Evolutionary conservation across 2,329 filamentous ascomycete species (phyloP).

Genomic region (Camillea tinctor): DNA sequence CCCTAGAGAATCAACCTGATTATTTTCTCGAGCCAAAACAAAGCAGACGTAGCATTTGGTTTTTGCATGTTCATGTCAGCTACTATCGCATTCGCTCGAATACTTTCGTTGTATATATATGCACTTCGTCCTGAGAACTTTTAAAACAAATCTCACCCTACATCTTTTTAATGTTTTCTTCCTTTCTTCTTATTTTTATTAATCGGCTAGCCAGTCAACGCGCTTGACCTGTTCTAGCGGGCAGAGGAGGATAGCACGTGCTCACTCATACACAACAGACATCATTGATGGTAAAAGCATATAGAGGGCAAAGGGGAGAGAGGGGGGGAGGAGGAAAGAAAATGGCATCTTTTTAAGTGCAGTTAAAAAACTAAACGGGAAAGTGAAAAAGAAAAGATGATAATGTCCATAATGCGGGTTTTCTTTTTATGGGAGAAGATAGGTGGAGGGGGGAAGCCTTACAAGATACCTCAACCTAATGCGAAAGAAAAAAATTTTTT

Average conservation of each 20-base stretch:
- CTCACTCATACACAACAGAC: background rate
- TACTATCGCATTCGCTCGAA: background rate
- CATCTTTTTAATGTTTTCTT: background rate
- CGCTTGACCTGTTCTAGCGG: background rate
- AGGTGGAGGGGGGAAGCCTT: background rate
- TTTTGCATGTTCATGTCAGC: background rate
- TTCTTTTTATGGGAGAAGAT: background rate
- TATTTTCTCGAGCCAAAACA: background rate
- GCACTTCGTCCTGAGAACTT: background rate
- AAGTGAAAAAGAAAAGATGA: background rate
- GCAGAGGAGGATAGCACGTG: background rate
- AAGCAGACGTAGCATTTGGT: background rate
- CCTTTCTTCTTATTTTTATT: background rate
- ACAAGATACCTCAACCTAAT: background rate
- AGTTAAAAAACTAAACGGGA: background rate
- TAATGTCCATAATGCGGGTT: background rate
- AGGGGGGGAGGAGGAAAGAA: background rate
- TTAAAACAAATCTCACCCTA: background rate
- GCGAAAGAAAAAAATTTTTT: background rate
- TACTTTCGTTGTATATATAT: background rate
- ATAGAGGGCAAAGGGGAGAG: background rate
- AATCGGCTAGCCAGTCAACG: background rate
- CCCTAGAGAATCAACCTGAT: background rate
- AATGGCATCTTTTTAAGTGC: background rate
- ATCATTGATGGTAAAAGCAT: background rate